Evolutionary conservation across 208 protist genomes (phyloP).

Genomic region (Leishmania lainsoni): DNA sequence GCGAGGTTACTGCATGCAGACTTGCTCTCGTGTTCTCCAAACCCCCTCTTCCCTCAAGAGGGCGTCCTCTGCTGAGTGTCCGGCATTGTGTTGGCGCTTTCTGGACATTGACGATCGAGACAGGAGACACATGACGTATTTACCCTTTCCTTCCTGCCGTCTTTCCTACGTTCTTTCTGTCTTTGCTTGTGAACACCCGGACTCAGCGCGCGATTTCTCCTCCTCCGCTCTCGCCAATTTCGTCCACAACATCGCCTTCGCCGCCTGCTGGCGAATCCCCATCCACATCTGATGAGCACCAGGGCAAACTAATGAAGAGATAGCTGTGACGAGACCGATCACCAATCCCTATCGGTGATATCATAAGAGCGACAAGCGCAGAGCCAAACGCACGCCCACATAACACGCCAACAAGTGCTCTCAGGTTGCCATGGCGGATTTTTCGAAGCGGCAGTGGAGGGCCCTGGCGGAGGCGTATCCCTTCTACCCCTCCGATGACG

Average conservation of each 20-base stretch:
- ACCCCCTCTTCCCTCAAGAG: neutral
- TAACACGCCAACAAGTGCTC: neutral
- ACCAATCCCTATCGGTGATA: neutral
- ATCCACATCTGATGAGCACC: neutral
- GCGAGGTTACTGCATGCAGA: neutral
- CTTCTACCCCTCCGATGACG: constrained; percentile 11
- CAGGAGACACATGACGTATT: too few relatives aligned
- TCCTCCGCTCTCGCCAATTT: neutral
- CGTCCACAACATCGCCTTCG: neutral
- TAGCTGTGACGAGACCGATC: neutral
- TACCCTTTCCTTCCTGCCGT: neutral
- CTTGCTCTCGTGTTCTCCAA: too few relatives aligned
- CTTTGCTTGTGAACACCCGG: neutral
- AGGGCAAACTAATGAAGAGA: neutral
- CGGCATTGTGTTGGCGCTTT: neutral
- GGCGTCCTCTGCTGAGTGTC: neutral
- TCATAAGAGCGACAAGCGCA: neutral
- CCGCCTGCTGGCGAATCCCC: neutral
- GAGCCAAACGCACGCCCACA: neutral
- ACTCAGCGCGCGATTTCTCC: neutral
- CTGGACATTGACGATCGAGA: neutral
- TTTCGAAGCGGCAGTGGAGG: constrained; percentile 46
- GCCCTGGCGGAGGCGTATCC: constrained; percentile 44
- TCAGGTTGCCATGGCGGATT: constrained; percentile 1
- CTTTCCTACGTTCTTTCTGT: neutral